Conservation (phyloP, 805 yeast species). For the Candida palmyrensis region DNA sequence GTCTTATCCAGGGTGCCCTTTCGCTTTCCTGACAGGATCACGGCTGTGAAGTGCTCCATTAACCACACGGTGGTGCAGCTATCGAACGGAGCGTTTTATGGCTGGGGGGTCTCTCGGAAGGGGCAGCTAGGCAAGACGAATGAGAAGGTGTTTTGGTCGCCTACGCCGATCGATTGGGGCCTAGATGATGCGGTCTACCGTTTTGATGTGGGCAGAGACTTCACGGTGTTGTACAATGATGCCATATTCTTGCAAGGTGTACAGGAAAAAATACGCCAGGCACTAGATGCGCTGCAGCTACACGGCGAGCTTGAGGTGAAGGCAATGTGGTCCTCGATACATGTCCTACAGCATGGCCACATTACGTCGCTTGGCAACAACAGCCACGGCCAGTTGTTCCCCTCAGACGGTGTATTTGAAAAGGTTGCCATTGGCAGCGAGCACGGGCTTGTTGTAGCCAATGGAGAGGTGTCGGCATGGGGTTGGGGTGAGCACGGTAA, state of each 20-base stretch:
- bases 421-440: slow-evolving; percentile 69
- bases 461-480: slow-evolving; percentile 60
- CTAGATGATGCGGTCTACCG: slow-evolving; percentile 7
- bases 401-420: slow-evolving; percentile 14
- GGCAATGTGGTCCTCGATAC: slow-evolving; percentile 81
- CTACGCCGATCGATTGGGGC: slow-evolving; percentile 11
- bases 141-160: slow-evolving; percentile 15
- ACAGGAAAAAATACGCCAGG: slow-evolving; percentile 2
- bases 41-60: slow-evolving; percentile 32
- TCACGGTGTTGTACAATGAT: slow-evolving; percentile 32
- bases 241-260: slow-evolving; percentile 15
- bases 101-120: slow-evolving; percentile 67
- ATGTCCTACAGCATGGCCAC: slow-evolving; percentile 25
- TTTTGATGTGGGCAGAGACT: slow-evolving; percentile 54
- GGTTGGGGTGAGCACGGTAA: slow-evolving; percentile 99
- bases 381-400: slow-evolving; percentile 62
- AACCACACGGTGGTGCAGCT: slow-evolving; percentile 39
- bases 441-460: slow-evolving; percentile 57
- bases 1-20: slow-evolving; percentile 8
- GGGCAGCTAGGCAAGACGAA: slow-evolving; percentile 42
- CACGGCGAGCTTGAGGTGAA: neutral
- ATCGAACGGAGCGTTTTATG: slow-evolving; percentile 42
- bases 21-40: slow-evolving; percentile 5
- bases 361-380: slow-evolving; percentile 62
- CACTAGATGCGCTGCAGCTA: too few relatives aligned